These are phyloP conservation scores for Solanum pennellii DNA, from an alignment of 257 asterid species.

Conservation along the genomic window DNA sequence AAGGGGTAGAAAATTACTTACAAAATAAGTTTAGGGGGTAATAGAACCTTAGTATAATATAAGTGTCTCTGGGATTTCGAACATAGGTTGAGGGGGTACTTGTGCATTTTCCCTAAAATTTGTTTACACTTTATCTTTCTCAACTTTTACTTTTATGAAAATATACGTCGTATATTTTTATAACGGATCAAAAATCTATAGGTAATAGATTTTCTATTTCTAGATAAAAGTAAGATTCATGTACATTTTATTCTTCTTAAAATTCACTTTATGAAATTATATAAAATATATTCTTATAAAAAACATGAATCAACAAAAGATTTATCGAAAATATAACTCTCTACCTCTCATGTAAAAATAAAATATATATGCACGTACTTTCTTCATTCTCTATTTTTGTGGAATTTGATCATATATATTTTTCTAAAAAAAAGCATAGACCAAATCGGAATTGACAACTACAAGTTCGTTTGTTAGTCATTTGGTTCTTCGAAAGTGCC, in stretches of 20 bases:
- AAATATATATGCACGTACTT: not conserved
- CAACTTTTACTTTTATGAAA: not conserved
- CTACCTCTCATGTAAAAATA: not conserved
- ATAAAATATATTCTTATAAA: too few species aligned
- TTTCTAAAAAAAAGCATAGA: not conserved
- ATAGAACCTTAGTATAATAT: too few species aligned
- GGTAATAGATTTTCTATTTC: not conserved
- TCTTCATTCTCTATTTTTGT: too few species aligned
- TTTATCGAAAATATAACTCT: too few species aligned
- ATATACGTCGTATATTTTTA: not conserved
- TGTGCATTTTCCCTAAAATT: not conserved
- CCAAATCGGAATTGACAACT: not conserved
- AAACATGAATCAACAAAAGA: too few species aligned
- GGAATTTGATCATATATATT: not conserved
- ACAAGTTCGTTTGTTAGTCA: conserved; percentile 2
- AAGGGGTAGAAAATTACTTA: too few species aligned
- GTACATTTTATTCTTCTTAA: too few species aligned
- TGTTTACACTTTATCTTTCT: not conserved
- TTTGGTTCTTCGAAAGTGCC: not conserved
- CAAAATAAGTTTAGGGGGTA: too few species aligned
- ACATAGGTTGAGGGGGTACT: too few species aligned
- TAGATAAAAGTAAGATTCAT: too few species aligned
- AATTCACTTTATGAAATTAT: too few species aligned
- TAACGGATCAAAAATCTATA: not conserved
- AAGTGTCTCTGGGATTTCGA: too few species aligned